Base-by-base conservation (phyloP, 176 grass and related monocot species). In the Alopecurus myosuroides region DNA sequence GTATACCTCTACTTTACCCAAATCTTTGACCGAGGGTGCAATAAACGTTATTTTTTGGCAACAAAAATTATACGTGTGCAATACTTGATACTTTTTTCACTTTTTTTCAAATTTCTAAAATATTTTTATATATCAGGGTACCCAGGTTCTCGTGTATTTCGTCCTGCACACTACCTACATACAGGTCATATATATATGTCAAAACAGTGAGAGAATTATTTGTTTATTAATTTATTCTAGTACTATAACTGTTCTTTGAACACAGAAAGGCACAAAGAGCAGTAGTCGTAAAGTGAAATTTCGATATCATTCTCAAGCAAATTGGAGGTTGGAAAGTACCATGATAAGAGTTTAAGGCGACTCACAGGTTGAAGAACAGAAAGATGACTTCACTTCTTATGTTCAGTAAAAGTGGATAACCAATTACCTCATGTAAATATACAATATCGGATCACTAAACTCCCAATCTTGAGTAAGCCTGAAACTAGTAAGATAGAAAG, bases 401-500 rank as follows among this genome's bases (percentile, higher is more conserved):
- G 34, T 63, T 60, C 11, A 48, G 9, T 52, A 42, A 68, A 90
- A 82, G 60, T 67, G 44, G 41, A 82, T 67, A 34, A 46, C 17
- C 20, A 29, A 67, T 33, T 63, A 51, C 44, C 62, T 52, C 71
- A 56, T 52, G 64, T 49, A 48, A 61, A 10, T 15, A 67, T 29
- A 85, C 15, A 52, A 22, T 9, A 60, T 66, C 18, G 34, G 66
- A 85, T 65, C 25, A 41, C 23, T 20, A 41, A 30, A 31, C 9
- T 30, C n/a, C 72, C 52, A 77, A 40, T 37, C 1, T 53, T 77
- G 76, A 30, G 80, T 46, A 49, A 94, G 69, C 84, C 78, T 89
- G 61, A 87, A 94, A 79, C 58, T 85, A 12, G 91, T 65, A 62
- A 91, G 45, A 76, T 72, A 91, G 72, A 87, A 81, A 94, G 74